Evolutionary conservation across 2,329 filamentous ascomycete species (phyloP).

Genomic region (Ceratocystis lukuohia): DNA sequence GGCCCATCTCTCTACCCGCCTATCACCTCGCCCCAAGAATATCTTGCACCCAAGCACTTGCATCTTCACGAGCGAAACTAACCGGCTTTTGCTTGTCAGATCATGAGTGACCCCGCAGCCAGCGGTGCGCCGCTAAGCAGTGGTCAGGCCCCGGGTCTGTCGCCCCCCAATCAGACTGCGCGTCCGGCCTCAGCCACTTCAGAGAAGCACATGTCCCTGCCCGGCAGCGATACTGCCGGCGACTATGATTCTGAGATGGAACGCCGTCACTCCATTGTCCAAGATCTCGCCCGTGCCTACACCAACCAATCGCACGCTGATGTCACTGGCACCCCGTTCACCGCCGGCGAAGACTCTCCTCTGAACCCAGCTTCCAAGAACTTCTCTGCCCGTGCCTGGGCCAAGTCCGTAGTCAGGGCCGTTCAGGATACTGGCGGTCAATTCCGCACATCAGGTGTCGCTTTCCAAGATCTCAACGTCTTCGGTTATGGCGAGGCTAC

Average conservation of each 20-base stretch:
- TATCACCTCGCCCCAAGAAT: neutral
- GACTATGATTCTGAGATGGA: slow-evolving; percentile 34
- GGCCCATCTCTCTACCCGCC: neutral
- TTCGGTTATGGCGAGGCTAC: slow-evolving; percentile 54
- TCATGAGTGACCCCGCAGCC: slow-evolving; percentile 10
- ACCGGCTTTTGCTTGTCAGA: neutral
- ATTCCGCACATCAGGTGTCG: slow-evolving; percentile 49
- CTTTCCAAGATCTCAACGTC: slow-evolving; percentile 54
- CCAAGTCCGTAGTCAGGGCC: slow-evolving; percentile 43
- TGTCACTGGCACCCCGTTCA: slow-evolving; percentile 37
- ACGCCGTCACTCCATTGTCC: slow-evolving; percentile 39
- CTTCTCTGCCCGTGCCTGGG: slow-evolving; percentile 46
- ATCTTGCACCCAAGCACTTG: neutral
- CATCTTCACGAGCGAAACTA: neutral
- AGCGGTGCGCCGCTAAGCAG: slow-evolving; percentile 10
- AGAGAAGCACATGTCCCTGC: slow-evolving; percentile 18
- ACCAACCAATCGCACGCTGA: slow-evolving; percentile 34
- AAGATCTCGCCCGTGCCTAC: slow-evolving; percentile 42
- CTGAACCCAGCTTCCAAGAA: slow-evolving; percentile 40
- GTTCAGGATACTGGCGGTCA: slow-evolving; percentile 38
- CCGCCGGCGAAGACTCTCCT: slow-evolving; percentile 35
- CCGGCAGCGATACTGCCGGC: slow-evolving; percentile 22
- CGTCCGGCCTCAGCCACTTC: slow-evolving; percentile 12
- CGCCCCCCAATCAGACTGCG: neutral
- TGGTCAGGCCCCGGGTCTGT: slow-evolving; percentile 1